A percentile compares a stretch with the other conserved stretches of the same genome.
phyloP scores from a whole-genome alignment of 2,329 filamentous ascomycete species.

The Colletotrichum sidae region DNA sequence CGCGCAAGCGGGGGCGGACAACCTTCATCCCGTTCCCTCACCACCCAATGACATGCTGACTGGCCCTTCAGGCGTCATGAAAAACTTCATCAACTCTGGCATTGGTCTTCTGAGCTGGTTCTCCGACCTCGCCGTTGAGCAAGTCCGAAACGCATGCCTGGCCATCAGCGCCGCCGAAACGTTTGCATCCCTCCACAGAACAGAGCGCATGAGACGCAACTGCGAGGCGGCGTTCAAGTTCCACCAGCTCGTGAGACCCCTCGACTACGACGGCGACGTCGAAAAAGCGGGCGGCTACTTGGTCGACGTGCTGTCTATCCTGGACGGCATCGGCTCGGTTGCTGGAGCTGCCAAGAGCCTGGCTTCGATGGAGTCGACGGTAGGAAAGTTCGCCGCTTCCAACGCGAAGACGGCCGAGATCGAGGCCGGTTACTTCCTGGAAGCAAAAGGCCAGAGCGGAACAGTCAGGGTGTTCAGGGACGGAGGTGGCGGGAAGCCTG shows the following conservation, averaged over 20 bases:
- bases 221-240: not conserved
- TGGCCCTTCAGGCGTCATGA: not conserved
- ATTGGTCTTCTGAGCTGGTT: no score
- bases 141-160: no score
- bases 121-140: no score
- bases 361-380: not conserved
- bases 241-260: not conserved
- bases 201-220: no score
- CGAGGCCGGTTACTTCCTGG: not conserved
- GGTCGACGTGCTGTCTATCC: not conserved
- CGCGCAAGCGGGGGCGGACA: not conserved
- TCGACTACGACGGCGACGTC: constrained; percentile 10
- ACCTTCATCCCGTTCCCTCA: no score
- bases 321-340: not conserved
- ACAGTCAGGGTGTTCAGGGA: not conserved
- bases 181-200: no score
- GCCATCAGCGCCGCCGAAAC: no score
- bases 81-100: not conserved
- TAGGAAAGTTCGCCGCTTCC: not conserved
- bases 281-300: constrained; percentile 6
- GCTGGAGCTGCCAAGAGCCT: not conserved
- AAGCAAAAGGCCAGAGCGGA: not conserved
- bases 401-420: not conserved
- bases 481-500: not conserved
- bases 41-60: no score